A percentile compares a stretch with the other conserved stretches of the same genome.
Conservation (phyloP, 805 yeast species). For the Barnettozyma siamensis region DNA sequence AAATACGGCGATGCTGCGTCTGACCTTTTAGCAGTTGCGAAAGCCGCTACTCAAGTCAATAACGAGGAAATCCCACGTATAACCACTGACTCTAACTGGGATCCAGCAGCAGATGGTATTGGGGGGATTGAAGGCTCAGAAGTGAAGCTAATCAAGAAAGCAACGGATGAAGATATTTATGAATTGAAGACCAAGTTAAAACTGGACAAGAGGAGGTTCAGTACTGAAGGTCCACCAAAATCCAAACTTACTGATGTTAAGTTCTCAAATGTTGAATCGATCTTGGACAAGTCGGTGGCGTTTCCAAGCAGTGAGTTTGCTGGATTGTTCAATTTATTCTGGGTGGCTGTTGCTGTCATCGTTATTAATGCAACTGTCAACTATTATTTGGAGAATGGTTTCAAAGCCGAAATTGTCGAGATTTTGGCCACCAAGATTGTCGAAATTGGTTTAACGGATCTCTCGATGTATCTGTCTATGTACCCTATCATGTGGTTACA, state of each 20-base stretch:
- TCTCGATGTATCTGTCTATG: constrained; percentile 62
- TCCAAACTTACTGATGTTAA: constrained; percentile 25
- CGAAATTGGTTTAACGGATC: constrained; percentile 69
- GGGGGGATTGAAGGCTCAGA: neutral
- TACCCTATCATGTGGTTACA: constrained; percentile 63
- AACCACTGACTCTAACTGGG: neutral
- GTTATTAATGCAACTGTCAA: constrained; percentile 49
- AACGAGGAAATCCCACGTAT: neutral
- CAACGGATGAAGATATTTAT: constrained; percentile 17
- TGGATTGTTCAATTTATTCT: constrained; percentile 77
- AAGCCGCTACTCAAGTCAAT: neutral
- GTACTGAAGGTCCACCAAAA: constrained; percentile 22
- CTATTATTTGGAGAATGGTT: constrained; percentile 43
- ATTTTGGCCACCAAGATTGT: constrained; percentile 57
- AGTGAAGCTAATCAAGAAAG: constrained; percentile 7
- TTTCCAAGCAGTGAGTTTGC: constrained; percentile 38
- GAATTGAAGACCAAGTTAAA: constrained; percentile 14
- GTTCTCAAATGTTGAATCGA: constrained; percentile 15
- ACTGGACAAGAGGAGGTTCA: constrained; percentile 17
- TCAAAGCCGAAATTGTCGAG: constrained; percentile 48
- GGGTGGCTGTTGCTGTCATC: constrained; percentile 47
- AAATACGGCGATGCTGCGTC: neutral
- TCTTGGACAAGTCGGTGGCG: constrained; percentile 20
- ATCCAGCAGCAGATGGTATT: neutral
- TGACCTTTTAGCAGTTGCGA: neutral